Evolutionary conservation across 2,329 filamentous ascomycete genomes (phyloP).

Genomic region (Colletotrichum sp.): DNA sequence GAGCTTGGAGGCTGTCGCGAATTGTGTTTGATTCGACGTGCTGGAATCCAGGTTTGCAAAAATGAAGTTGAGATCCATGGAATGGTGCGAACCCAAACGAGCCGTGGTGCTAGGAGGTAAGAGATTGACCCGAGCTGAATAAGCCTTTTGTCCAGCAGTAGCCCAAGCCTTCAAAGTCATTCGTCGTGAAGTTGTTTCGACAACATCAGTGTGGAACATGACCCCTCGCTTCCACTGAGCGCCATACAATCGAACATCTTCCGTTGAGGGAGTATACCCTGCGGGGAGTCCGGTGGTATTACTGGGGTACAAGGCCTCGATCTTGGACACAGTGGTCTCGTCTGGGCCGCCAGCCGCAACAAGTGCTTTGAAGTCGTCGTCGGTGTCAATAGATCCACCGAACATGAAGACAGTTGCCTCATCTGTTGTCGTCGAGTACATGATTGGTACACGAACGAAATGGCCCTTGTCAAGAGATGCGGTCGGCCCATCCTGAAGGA

Average conservation of each 20-base stretch:
- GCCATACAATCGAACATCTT: neutral
- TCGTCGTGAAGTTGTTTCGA: neutral
- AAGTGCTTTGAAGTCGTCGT: neutral
- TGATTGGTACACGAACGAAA: constrained; percentile 68
- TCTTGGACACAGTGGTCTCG: neutral
- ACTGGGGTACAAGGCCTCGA: neutral
- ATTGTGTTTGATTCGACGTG: neutral
- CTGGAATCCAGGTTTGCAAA: neutral
- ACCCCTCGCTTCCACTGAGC: neutral
- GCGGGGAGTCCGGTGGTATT: neutral
- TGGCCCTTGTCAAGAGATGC: constrained; percentile 58
- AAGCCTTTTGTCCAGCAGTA: neutral
- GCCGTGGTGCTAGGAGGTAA: neutral
- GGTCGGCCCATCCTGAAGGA: constrained; percentile 46
- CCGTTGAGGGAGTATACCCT: neutral
- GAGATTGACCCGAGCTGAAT: neutral
- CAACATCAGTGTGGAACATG: neutral
- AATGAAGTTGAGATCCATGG: neutral
- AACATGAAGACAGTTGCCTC: constrained; percentile 60
- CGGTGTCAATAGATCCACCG: neutral
- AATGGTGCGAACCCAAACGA: neutral
- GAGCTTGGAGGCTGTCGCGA: neutral
- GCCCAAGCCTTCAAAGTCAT: neutral
- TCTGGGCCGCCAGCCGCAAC: neutral
- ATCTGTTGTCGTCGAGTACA: constrained; percentile 68